Percentiles rank a stretch among this genome's conserved stretches.
Conservation (phyloP, 2,329 filamentous ascomycete species). For the Sporothrix dimorphospora region DNA sequence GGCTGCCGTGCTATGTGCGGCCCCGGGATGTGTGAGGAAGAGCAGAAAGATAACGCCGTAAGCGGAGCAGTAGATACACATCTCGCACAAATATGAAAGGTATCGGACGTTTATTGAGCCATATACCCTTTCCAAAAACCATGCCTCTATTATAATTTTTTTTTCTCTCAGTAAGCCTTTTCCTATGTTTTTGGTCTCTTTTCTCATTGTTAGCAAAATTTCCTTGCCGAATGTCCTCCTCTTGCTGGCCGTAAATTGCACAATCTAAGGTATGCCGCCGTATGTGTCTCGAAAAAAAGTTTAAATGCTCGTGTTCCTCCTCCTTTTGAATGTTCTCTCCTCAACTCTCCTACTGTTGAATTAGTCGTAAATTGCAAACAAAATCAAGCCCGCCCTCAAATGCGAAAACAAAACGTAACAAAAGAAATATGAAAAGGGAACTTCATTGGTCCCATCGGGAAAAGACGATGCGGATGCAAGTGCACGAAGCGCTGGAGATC, state of each 20-base stretch:
- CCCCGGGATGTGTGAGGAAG: not conserved
- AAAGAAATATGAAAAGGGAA: not conserved
- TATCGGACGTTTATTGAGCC: not conserved
- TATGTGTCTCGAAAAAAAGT: not conserved
- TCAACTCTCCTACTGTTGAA: not conserved
- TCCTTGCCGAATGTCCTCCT: not conserved
- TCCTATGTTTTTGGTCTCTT: not conserved
- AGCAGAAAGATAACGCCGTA: too few relatives aligned
- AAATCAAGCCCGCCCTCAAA: not conserved
- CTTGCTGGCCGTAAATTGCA: not conserved
- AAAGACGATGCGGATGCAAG: not conserved
- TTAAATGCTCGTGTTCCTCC: too few relatives aligned
- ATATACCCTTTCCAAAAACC: not conserved
- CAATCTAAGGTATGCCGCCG: conserved; percentile 15
- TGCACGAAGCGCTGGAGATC: not conserved
- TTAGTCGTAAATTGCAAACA: not conserved
- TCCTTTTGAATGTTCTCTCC: not conserved
- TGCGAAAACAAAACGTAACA: not conserved
- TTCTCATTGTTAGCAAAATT: not conserved
- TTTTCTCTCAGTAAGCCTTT: not conserved
- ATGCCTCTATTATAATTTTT: not conserved
- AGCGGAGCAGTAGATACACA: not conserved
- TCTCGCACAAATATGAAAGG: not conserved
- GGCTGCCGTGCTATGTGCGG: conserved; percentile 53
- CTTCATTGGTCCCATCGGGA: not conserved